Percentiles rank a stretch among this genome's conserved stretches.
These are phyloP conservation scores for Colletotrichum tofieldiae DNA, from an alignment of 2,329 filamentous ascomycete genomes.

Conservation along the genomic window DNA sequence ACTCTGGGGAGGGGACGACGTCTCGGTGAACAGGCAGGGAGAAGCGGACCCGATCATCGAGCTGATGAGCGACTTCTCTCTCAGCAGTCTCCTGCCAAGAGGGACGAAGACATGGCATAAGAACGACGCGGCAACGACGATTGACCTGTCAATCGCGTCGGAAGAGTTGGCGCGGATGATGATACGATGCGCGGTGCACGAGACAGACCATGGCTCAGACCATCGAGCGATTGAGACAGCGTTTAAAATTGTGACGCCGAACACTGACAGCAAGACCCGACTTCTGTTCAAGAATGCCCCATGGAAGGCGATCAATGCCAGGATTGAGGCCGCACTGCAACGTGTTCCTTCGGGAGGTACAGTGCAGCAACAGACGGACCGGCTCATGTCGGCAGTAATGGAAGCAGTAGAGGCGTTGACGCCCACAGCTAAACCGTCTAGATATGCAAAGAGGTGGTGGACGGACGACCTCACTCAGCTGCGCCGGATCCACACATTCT, in stretches of 20 bases:
- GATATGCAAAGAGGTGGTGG: conserved; percentile 51
- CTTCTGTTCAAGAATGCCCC: conserved; percentile 49
- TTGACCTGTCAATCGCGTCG: conserved; percentile 48
- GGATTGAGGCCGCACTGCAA: conserved; percentile 25
- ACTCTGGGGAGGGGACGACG: conserved; percentile 45
- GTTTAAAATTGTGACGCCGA: conserved; percentile 46
- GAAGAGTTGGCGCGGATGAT: conserved; percentile 45
- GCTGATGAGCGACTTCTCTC: conserved; percentile 52
- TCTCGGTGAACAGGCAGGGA: conserved; percentile 49
- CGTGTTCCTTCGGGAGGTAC: conserved; percentile 46
- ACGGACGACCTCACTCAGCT: conserved; percentile 49
- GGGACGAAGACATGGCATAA: conserved; percentile 54
- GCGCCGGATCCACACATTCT: conserved; percentile 48
- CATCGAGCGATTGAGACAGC: conserved; percentile 50
- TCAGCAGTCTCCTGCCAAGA: conserved; percentile 52
- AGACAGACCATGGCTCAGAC: conserved; percentile 50
- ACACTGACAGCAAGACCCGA: conserved; percentile 23
- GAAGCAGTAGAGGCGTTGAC: conserved; percentile 38
- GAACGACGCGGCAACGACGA: conserved; percentile 44
- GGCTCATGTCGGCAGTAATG: conserved; percentile 17
- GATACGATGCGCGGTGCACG: conserved; percentile 41
- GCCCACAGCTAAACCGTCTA: conserved; percentile 47
- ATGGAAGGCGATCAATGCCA: conserved; percentile 47
- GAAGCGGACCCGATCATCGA: conserved; percentile 55
- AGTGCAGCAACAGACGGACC: conserved; percentile 24